Evolutionary conservation across 495 filamentous ascomycete species (phyloP).

Genomic region (Rostrohypoxylon terebratum): DNA sequence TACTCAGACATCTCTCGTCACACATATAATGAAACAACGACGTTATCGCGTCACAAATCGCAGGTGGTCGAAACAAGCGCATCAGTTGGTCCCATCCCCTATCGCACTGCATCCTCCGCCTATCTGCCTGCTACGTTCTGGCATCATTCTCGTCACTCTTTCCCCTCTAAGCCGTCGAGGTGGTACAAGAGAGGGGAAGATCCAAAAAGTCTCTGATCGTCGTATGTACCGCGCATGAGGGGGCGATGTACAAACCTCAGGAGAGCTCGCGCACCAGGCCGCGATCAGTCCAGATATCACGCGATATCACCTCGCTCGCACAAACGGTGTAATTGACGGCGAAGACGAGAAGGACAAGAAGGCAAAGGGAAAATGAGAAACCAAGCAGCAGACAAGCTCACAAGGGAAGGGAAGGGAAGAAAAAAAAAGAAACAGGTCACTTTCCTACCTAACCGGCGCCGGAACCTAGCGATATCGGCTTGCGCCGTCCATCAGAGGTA

Average conservation of each 20-base stretch:
- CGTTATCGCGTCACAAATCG: constrained; percentile 18
- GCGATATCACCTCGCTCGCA: constrained; percentile 19
- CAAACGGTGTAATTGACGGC: constrained; percentile 2
- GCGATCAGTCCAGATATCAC: constrained; percentile 33
- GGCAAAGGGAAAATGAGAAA: background rate
- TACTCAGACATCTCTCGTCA: background rate
- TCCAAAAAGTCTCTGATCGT: constrained; percentile 6
- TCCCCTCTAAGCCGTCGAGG: background rate
- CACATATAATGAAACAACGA: constrained; percentile 7
- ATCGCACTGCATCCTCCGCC: constrained; percentile 26
- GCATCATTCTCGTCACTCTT: constrained; percentile 13
- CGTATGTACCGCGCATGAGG: constrained; percentile 14
- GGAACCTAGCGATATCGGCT: constrained; percentile 38
- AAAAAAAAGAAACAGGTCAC: constrained; percentile 21
- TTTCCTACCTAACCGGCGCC: background rate
- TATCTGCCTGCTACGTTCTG: background rate
- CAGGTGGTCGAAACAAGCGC: constrained; percentile 6
- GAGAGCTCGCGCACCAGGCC: constrained; percentile 15
- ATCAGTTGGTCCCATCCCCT: background rate
- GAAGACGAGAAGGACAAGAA: background rate
- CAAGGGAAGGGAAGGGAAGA: background rate
- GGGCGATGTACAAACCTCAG: constrained; percentile 12
- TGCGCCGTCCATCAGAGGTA: constrained; percentile 32
- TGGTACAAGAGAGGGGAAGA: constrained; percentile 28
- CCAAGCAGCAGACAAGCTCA: background rate